A percentile compares a stretch with the other conserved stretches of the same genome.
Conservation (phyloP, 192 early-diverging fungal species). For the Entomortierella beljakovae region DNA sequence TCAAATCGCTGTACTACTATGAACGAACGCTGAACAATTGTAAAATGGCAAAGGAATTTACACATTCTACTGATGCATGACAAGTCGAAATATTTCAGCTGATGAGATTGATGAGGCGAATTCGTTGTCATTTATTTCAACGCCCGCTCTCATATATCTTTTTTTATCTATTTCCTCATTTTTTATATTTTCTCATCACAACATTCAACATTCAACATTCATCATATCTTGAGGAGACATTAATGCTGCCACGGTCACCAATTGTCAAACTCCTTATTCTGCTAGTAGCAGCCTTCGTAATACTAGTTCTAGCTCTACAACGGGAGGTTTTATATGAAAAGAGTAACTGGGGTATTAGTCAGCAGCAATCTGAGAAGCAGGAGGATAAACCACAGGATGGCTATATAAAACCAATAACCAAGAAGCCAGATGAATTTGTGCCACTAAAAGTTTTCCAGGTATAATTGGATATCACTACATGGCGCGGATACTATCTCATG, state of each 20-base stretch:
- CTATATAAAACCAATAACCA: not conserved
- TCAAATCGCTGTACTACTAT: no score
- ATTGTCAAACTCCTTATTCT: slow-evolving; percentile 26
- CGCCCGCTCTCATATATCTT: no score
- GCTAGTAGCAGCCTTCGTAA: slow-evolving; percentile 2
- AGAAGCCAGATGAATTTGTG: not conserved
- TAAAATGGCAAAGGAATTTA: no score
- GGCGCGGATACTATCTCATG: not conserved
- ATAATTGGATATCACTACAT: not conserved
- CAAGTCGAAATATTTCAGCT: no score
- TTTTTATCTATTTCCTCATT: no score
- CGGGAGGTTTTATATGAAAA: not conserved
- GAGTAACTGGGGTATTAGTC: slow-evolving; percentile 22
- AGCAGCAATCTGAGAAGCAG: slow-evolving; percentile 11
- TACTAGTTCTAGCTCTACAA: slow-evolving; percentile 14
- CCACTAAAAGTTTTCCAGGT: slow-evolving; percentile 30
- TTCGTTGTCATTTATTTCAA: no score
- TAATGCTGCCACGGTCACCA: slow-evolving; percentile 40
- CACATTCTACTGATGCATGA: no score
- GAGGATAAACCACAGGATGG: slow-evolving; percentile 10
- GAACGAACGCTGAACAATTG: no score
- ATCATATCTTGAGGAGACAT: no score
- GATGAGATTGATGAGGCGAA: no score
- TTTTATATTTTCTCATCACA: not conserved
- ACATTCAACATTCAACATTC: slow-evolving; percentile 9